phyloP scores from a whole-genome alignment of 306 rosid species.

The Vigna trinervia region DNA sequence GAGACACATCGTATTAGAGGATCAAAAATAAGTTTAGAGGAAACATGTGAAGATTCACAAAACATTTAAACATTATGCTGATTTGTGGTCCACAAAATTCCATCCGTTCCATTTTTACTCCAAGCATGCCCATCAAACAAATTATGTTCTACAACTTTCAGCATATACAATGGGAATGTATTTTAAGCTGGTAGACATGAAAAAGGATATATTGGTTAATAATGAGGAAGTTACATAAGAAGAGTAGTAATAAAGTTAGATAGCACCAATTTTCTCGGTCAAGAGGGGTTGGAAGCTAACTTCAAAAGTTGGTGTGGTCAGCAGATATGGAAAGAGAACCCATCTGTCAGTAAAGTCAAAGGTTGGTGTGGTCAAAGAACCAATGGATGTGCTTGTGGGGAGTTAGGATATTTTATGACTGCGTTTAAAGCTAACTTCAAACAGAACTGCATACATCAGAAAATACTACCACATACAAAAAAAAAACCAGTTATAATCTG shows the following conservation, averaged over 20 bases:
- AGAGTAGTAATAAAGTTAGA: constrained; percentile 4
- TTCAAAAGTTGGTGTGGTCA: not conserved
- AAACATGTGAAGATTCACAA: constrained; percentile 5
- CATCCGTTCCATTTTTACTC: constrained; percentile 6
- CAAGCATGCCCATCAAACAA: not conserved
- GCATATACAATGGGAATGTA: not conserved
- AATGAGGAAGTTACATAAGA: not conserved
- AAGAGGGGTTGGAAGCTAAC: not conserved
- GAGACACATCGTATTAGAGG: not conserved
- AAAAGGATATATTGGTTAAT: not conserved
- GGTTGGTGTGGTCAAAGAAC: not conserved
- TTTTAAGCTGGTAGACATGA: constrained; percentile 15
- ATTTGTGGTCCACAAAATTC: constrained; percentile 12
- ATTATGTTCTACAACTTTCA: constrained; percentile 10
- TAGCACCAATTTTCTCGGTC: not conserved
- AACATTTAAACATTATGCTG: constrained; percentile 19
- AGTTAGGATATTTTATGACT: not conserved
- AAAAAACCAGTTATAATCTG: not conserved
- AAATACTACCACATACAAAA: not conserved
- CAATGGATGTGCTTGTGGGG: not conserved
- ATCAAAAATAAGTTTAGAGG: not conserved
- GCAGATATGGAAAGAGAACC: too few relatives aligned
- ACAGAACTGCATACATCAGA: not conserved
- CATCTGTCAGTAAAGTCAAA: not conserved
- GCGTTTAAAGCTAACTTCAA: constrained; percentile 7